Base-by-base conservation (phyloP, 805 yeast species). In the Candida oleophila region DNA sequence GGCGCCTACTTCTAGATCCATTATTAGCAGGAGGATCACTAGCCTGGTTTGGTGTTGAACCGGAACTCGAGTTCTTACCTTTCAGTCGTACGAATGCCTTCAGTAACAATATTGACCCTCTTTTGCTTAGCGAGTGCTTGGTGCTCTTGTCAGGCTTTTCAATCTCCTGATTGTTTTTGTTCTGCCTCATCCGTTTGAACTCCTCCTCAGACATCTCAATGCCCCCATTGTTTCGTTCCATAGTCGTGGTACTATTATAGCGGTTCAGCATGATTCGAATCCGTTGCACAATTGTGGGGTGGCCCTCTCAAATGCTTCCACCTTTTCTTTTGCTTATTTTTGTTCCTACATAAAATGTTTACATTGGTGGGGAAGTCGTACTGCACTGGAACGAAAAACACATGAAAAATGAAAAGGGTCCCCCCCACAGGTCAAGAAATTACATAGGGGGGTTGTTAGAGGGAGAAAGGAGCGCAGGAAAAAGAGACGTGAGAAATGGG, bases 61-160 rank as follows among this genome's bases (percentile, higher is more conserved):
- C 5, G 36, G 36, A 33, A 33, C 14, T 18, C 19, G 21, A 16
- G 22, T 16, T 22, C 22, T 36, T 36, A 11, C 21, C 8, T 16
- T 36, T 36, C 39, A 36, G 39, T 19, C 39, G 19, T 18, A 36
- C 39, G 14, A 36, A 36, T 36, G 39, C 39, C 39, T 36, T 36
- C 22, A 15, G 39, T 5, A 36, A 19, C 22, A 36, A 36, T 16
- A 36, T 36, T 4, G 39, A 36, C 21, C 39, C 39, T 18, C 39
- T 16, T 12, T 36, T 36, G 12, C 39, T 20, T 36, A 36, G 39
- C 14, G 39, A 36, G 22, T 36, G 39, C 14, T 19, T 36, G 11
- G 30, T 5, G 30, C 11, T 25, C 30, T 25, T 25, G n/a, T n/a
- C 30, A 5, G 30, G 11, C 30, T 25, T 11, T 25, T n/a, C n/a